Evolutionary conservation across 192 early-diverging fungal species (phyloP), one percentile per base, ranked within the genome.

Genomic region (Helicostylum pulchrum): DNA sequence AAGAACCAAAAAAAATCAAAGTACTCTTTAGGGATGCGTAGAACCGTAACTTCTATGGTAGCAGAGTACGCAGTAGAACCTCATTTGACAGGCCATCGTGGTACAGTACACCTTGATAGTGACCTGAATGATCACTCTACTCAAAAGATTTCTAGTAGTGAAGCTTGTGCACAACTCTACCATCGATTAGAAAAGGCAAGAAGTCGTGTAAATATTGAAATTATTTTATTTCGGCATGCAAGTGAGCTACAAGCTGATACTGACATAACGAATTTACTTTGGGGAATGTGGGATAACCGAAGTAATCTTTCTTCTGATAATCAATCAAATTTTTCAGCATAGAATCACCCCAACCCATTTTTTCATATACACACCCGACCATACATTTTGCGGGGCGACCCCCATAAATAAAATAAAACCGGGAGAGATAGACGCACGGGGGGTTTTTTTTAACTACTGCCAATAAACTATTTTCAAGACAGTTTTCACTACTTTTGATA

Each of bases 221-320:
- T 63, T 17, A 9, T 52, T 11, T 52, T 63, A 49, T 63, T 63
- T 30, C 10, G 19, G 39, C 8, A 63, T 52, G 61, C 61, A n/a
- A 15, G 26, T 19, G 15, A 19, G 20, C 26, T 63, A 19, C 9
- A 56, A 20, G 31, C 31, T n/a, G n/a, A 56, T 31, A 26, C 54
- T 56, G 54, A 56, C 32, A 56, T 56, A 34, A 39, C 30, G 19
- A 19, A 56, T 39, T 12, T 30, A 3, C 54, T 56, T 39, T 56
- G 54, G 54, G 34, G 36, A 17, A 39, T 17, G 3, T 56, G 30
- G 54, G 54, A 56, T 32, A 15, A 54, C 8, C 21, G 15, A 12
- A 31, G 26, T 54, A 31, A 54, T 32, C 26, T 31, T 54, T 54
- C 53, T 17, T 21, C 23, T 5, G 26, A 32, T 54, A 31, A 54